These are phyloP conservation scores for Fusarium sp. DNA, from an alignment of 2,329 filamentous ascomycete genomes.

Conservation along the genomic window DNA sequence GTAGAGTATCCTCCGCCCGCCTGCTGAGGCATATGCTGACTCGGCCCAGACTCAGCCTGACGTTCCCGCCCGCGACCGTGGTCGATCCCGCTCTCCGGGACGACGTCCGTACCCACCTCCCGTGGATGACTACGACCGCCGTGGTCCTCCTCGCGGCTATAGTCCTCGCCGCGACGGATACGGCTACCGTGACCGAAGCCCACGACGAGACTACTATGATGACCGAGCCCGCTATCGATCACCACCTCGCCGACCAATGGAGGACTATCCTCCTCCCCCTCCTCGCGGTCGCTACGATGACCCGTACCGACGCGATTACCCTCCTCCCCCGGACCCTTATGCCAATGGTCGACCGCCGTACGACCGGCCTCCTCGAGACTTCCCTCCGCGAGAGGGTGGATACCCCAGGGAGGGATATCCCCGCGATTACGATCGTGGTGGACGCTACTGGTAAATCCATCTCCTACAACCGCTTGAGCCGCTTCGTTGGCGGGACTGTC, in stretches of 20 bases:
- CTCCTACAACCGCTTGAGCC: constrained; percentile 41
- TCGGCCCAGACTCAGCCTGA: constrained; percentile 79
- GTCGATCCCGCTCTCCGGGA: constrained; percentile 81
- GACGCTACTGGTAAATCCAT: constrained; percentile 62
- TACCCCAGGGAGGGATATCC: constrained; percentile 57
- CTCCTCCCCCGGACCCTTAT: constrained; percentile 74
- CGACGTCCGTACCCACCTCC: constrained; percentile 75
- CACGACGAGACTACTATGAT: constrained; percentile 88
- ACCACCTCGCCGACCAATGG: constrained; percentile 80
- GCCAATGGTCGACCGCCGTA: constrained; percentile 67
- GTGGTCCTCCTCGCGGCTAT: constrained; percentile 82
- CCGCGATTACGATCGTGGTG: constrained; percentile 63
- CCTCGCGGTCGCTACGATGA: constrained; percentile 80
- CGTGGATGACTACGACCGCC: constrained; percentile 85
- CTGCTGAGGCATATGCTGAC: constrained; percentile 33
- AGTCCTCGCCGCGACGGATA: constrained; percentile 80
- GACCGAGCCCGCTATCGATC: constrained; percentile 85
- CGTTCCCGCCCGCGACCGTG: constrained; percentile 73
- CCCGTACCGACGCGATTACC: constrained; percentile 78
- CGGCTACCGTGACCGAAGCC: constrained; percentile 89
- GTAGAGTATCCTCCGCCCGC: constrained; percentile 58
- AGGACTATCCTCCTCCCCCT: constrained; percentile 80
- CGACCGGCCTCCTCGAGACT: constrained; percentile 66
- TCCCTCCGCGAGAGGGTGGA: constrained; percentile 57
- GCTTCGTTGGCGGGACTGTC: constrained; percentile 47